Conservation (phyloP, 345 rosid genomes). For the Eucalyptus shirleyi region DNA sequence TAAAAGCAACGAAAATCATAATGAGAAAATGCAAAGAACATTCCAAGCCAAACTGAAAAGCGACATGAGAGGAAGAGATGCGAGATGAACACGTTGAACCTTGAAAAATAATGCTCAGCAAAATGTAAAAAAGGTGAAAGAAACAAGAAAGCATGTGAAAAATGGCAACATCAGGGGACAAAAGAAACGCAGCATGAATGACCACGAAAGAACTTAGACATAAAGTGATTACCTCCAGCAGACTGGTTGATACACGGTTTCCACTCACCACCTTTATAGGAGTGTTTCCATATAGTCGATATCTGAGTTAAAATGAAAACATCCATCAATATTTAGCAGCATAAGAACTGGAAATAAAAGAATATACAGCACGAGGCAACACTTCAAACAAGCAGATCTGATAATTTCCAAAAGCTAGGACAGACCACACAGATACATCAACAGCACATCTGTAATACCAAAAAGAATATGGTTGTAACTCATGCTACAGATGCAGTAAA, state of each 20-base stretch:
- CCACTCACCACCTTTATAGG: slow-evolving; percentile 75
- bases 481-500: neutral
- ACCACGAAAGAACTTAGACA: neutral
- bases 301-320: slow-evolving; percentile 30
- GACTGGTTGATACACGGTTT: slow-evolving; percentile 62
- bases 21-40: neutral
- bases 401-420: neutral
- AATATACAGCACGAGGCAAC: neutral
- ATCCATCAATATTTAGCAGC: neutral
- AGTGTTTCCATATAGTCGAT: slow-evolving; percentile 81
- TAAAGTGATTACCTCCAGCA: slow-evolving; percentile 43
- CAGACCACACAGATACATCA: neutral
- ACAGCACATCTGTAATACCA: neutral
- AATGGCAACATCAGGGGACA: neutral
- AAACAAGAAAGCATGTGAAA: neutral
- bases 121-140: neutral
- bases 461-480: neutral
- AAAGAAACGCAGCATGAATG: neutral
- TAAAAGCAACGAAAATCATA: neutral
- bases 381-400: neutral
- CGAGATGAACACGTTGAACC: neutral
- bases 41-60: neutral
- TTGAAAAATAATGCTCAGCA: neutral
- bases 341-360: neutral
- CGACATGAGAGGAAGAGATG: neutral